Percentiles rank a stretch among this genome's conserved stretches.
phyloP scores from a whole-genome alignment of 352 stramenopile genomes.

The Phytophthora colocasiae region DNA sequence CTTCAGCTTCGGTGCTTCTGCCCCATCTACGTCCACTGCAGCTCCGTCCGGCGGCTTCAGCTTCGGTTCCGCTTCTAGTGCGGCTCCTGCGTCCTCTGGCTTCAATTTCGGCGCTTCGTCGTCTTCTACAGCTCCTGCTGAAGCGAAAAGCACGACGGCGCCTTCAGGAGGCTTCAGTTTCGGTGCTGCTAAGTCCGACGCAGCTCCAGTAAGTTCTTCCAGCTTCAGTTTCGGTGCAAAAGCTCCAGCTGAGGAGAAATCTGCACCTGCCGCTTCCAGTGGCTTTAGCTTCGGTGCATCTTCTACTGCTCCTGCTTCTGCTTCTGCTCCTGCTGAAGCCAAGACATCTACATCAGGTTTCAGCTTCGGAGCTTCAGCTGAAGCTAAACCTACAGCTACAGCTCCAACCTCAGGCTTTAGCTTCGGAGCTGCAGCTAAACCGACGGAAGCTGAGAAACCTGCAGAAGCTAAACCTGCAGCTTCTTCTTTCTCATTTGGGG shows the following conservation, averaged over 20 bases:
- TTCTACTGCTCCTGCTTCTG: background rate
- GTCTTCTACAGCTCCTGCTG: constrained; percentile 11
- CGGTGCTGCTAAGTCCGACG: constrained; percentile 9
- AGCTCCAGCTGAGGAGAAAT: constrained; percentile 19
- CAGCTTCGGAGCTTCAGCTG: constrained; percentile 26
- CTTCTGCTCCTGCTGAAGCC: constrained; percentile 8
- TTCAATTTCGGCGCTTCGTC: constrained; percentile 39
- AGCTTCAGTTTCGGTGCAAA: constrained; percentile 29
- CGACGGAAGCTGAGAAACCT: constrained; percentile 16
- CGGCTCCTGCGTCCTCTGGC: constrained; percentile 11
- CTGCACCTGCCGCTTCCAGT: constrained; percentile 3
- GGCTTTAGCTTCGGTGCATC: constrained; percentile 33
- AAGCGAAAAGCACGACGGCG: constrained; percentile 17
- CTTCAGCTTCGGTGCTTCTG: constrained; percentile 28
- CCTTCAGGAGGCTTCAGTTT: constrained; percentile 31
- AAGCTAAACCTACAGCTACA: constrained; percentile 24
- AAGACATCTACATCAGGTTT: constrained; percentile 24
- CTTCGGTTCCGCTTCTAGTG: constrained; percentile 25
- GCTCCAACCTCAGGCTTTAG: constrained; percentile 32
- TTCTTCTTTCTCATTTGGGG: constrained; percentile 45
- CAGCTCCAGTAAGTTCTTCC: background rate
- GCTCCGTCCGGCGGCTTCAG: constrained; percentile 33
- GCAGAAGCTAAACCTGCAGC: constrained; percentile 28
- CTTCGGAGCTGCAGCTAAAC: constrained; percentile 25
- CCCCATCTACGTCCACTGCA: constrained; percentile 17